Evolutionary conservation across 805 yeast species (phyloP).

Genomic region (Starmerella bacillaris): DNA sequence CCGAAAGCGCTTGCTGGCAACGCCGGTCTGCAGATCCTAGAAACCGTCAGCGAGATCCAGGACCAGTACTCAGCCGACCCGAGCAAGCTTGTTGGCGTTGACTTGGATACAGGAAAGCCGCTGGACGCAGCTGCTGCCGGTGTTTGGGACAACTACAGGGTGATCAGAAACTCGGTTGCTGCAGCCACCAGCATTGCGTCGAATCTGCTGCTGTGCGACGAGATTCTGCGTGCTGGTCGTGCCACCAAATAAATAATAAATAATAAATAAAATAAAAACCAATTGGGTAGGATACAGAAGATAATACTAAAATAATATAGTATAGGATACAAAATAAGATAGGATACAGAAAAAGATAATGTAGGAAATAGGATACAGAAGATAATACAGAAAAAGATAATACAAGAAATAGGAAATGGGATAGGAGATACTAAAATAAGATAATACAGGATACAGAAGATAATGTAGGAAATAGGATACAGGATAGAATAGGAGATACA

Average conservation of each 20-base stretch:
- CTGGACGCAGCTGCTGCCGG: conserved; percentile 91
- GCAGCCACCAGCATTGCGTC: conserved; percentile 91
- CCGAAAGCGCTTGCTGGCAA: conserved; percentile 87
- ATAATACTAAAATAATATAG: too few relatives aligned
- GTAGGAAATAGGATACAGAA: too few relatives aligned
- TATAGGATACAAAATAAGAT: too few relatives aligned
- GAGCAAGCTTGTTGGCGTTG: conserved; percentile 65
- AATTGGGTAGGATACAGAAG: too few relatives aligned
- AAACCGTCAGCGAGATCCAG: conserved; percentile 71
- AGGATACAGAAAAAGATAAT: too few relatives aligned
- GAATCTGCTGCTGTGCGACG: conserved; percentile 84
- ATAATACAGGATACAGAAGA: too few relatives aligned
- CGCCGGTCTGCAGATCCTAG: conserved; percentile 86
- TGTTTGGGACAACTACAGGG: conserved; percentile 91
- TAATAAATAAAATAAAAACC: too few relatives aligned
- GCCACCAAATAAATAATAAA: conserved; percentile 32
- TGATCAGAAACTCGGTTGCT: conserved; percentile 76
- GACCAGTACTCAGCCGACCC: conserved; percentile 50
- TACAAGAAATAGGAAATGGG: too few relatives aligned
- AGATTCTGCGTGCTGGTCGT: conserved; percentile 88
- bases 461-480: too few relatives aligned
- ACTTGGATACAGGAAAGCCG: conserved; percentile 80
- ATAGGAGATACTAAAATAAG: too few relatives aligned
- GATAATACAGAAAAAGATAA: too few relatives aligned
- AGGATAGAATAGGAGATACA: too few relatives aligned